Conservation (phyloP, 257 asterid species). For the Coffea canephora region DNA sequence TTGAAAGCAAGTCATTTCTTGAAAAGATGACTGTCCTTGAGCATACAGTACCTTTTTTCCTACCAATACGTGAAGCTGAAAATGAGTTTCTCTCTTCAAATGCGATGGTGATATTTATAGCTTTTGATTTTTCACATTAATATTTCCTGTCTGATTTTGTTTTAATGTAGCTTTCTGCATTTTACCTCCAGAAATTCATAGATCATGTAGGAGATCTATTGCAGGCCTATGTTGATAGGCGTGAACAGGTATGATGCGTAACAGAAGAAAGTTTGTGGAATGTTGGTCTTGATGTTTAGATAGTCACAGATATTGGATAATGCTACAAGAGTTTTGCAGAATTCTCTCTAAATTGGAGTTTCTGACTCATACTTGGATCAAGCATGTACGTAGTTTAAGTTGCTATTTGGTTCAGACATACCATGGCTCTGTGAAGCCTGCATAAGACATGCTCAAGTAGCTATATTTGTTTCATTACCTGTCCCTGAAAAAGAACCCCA, state of each 20-base stretch:
- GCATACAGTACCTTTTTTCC: conserved; percentile 88
- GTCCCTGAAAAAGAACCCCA: neutral
- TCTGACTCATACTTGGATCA: neutral
- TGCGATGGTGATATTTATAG: conserved; percentile 69
- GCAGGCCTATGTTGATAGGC: conserved; percentile 94
- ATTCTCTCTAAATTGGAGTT: neutral
- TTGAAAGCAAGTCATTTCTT: conserved; percentile 97
- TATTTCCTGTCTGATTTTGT: neutral
- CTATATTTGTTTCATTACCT: neutral
- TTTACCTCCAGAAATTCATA: conserved; percentile 80
- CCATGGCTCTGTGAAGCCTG: neutral
- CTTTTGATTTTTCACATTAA: conserved; percentile 5
- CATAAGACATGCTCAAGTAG: neutral
- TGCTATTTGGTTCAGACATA: neutral
- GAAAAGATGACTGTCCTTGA: conserved; percentile 94
- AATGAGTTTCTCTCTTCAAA: conserved; percentile 79
- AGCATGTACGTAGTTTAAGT: neutral
- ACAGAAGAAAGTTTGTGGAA: neutral
- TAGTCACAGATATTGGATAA: conserved; percentile 1
- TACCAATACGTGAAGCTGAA: conserved; percentile 89
- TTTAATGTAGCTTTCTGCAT: conserved; percentile 13
- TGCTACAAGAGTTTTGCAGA: neutral
- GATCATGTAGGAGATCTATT: conserved; percentile 86
- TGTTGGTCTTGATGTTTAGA: neutral
- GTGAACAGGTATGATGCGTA: conserved; percentile 72